Conservation (phyloP, 2,329 filamentous ascomycete species). For the Colletotrichum lentis region DNA sequence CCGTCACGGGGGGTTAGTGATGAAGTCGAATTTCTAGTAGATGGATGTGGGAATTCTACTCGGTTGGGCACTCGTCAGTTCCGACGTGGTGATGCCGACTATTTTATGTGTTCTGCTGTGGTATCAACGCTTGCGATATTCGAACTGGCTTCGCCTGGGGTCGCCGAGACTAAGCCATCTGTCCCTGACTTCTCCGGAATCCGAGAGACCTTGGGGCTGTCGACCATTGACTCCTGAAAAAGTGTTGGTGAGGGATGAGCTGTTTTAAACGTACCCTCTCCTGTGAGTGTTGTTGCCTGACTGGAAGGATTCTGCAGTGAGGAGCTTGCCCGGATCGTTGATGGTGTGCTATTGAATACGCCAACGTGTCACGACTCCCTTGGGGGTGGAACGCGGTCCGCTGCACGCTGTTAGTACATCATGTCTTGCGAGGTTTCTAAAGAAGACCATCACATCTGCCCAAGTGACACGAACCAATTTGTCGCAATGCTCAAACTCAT, state of each 20-base stretch:
- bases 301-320: neutral
- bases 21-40: neutral
- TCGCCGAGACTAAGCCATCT: neutral
- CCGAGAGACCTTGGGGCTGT: neutral
- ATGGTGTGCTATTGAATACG: conserved; percentile 12
- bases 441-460: conserved; percentile 2
- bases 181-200: conserved; percentile 1
- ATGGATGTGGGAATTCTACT: neutral
- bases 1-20: neutral
- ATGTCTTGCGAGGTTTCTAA: neutral
- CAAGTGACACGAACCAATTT: neutral
- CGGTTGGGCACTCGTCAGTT: neutral
- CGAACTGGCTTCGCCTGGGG: conserved; percentile 28
- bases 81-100: conserved; percentile 9
- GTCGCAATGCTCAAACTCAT: neutral
- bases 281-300: neutral
- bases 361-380: conserved; percentile 9
- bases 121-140: neutral
- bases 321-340: conserved; percentile 8
- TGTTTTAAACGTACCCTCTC: neutral
- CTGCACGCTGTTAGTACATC: conserved; percentile 10
- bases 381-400: neutral
- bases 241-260: neutral
- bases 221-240: neutral
- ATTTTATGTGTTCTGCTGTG: neutral